A percentile compares a stretch with the other conserved stretches of the same genome.
These are phyloP conservation scores for Amaranthus cruentus DNA, from an alignment of 148 eudicot genomes.

Conservation along the genomic window DNA sequence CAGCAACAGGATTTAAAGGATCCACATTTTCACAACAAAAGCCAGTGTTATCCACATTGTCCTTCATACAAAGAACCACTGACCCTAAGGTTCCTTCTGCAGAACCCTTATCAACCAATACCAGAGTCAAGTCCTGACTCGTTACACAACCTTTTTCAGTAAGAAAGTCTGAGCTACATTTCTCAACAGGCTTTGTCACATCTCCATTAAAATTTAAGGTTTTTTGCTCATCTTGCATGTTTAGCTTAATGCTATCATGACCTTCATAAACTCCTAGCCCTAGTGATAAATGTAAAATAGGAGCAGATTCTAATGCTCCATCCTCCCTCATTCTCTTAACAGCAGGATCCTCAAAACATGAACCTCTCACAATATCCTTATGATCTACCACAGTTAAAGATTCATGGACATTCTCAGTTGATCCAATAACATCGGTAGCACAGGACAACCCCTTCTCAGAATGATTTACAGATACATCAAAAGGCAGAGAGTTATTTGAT, in stretches of 20 bases:
- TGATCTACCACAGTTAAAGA: conserved; percentile 21
- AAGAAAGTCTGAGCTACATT: conserved; percentile 13
- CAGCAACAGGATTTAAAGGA: conserved; percentile 7
- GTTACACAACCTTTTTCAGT: conserved; percentile 22
- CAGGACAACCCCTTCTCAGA: conserved; percentile 16
- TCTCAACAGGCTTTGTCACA: conserved; percentile 15
- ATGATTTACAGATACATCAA: conserved; percentile 19
- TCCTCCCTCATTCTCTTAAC: conserved; percentile 21
- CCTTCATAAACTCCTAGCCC: conserved; percentile 21
- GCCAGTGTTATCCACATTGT: conserved; percentile 11
- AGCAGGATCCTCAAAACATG: conserved; percentile 25
- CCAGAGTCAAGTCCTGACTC: conserved; percentile 19
- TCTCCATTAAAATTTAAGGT: conserved; percentile 22
- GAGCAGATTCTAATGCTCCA: conserved; percentile 16
- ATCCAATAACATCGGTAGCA: conserved; percentile 14
- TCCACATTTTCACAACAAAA: neutral
- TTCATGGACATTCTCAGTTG: conserved; percentile 14
- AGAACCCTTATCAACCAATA: conserved; percentile 20
- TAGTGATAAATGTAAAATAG: conserved; percentile 17
- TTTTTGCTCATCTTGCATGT: conserved; percentile 19
- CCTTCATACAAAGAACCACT: conserved; percentile 10
- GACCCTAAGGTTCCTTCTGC: conserved; percentile 26
- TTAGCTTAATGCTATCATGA: conserved; percentile 18
- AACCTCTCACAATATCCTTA: conserved; percentile 19
- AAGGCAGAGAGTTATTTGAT: conserved; percentile 22